Percentiles rank a stretch among this genome's conserved stretches.
Conservation (phyloP, 176 grass and related monocot species). For the Lolium multiflorum region DNA sequence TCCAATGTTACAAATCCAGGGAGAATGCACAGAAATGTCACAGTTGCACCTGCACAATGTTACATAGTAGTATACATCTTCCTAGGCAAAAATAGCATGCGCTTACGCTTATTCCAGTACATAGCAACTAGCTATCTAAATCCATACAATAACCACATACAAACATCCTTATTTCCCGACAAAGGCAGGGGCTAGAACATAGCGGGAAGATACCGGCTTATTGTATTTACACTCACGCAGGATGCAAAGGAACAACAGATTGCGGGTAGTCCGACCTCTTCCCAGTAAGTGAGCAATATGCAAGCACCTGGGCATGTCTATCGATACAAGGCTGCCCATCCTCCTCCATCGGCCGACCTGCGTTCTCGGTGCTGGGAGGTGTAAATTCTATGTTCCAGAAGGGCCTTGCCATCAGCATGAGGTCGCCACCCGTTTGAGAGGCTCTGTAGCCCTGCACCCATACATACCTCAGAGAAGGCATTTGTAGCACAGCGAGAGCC, state of each 20-base stretch:
- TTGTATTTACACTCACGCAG: constrained; percentile 74
- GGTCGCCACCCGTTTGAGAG: constrained; percentile 55
- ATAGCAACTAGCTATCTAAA: constrained; percentile 48
- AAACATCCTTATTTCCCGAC: constrained; percentile 39
- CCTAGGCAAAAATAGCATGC: constrained; percentile 43
- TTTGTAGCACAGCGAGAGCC: constrained; percentile 53
- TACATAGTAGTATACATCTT: constrained; percentile 47
- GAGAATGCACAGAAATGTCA: constrained; percentile 11
- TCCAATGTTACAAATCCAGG: constrained; percentile 35
- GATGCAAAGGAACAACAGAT: constrained; percentile 73
- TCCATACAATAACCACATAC: constrained; percentile 51
- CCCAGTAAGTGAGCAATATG: constrained; percentile 84
- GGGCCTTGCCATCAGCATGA: constrained; percentile 77
- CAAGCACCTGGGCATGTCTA: constrained; percentile 72
- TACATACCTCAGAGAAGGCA: constrained; percentile 74
- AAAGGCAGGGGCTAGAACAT: neutral
- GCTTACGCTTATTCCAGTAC: constrained; percentile 58
- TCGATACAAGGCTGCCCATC: constrained; percentile 53
- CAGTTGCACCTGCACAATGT: neutral
- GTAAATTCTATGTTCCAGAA: constrained; percentile 97
- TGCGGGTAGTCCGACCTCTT: constrained; percentile 74
- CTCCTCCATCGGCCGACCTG: constrained; percentile 36
- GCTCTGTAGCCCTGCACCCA: constrained; percentile 92
- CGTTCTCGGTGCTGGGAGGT: constrained; percentile 47
- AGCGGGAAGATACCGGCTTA: constrained; percentile 31